Evolutionary conservation across 371 early-diverging fungal genomes (phyloP).

Genomic region (Apophysomyces trapeziformis): DNA sequence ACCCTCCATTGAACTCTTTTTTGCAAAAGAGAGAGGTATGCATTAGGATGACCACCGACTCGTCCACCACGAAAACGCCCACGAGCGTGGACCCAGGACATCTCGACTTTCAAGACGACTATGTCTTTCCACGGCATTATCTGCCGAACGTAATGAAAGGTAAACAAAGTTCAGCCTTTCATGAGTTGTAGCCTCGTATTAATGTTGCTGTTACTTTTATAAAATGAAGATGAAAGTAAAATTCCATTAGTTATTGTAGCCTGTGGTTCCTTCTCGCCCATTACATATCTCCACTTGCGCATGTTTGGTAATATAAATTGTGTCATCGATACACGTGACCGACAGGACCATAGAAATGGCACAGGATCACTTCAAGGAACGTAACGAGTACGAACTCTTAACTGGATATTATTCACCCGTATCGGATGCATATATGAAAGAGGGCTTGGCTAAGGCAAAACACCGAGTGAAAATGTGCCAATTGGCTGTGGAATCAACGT

Average conservation of each 20-base stretch:
- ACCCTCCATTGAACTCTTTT: neutral
- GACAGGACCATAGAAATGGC: conserved; percentile 82
- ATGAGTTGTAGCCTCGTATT: too few relatives aligned
- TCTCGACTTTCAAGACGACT: conserved; percentile 20
- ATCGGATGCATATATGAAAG: conserved; percentile 90
- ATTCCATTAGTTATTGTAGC: conserved; percentile 94
- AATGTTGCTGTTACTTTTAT: too few relatives aligned
- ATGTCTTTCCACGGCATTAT: conserved; percentile 28
- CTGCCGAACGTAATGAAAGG: conserved; percentile 28
- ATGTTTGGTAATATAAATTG: conserved; percentile 89
- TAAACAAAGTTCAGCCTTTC: neutral
- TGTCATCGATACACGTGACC: conserved; percentile 1
- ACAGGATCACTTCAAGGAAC: conserved; percentile 79
- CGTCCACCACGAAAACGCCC: conserved; percentile 6
- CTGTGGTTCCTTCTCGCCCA: conserved; percentile 97
- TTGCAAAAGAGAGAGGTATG: neutral
- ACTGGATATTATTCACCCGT: conserved; percentile 98
- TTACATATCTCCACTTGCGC: conserved; percentile 96
- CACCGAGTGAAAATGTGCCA: conserved; percentile 96
- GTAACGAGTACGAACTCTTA: conserved; percentile 80
- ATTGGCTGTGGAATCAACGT: conserved; percentile 80
- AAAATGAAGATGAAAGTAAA: conserved; percentile 70
- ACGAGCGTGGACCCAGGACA: conserved; percentile 12
- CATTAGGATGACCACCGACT: conserved; percentile 8
- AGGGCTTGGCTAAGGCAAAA: conserved; percentile 82